These are phyloP conservation scores for Aspergillus cavernicola DNA, from an alignment of 495 filamentous ascomycete genomes.

Conservation along the genomic window DNA sequence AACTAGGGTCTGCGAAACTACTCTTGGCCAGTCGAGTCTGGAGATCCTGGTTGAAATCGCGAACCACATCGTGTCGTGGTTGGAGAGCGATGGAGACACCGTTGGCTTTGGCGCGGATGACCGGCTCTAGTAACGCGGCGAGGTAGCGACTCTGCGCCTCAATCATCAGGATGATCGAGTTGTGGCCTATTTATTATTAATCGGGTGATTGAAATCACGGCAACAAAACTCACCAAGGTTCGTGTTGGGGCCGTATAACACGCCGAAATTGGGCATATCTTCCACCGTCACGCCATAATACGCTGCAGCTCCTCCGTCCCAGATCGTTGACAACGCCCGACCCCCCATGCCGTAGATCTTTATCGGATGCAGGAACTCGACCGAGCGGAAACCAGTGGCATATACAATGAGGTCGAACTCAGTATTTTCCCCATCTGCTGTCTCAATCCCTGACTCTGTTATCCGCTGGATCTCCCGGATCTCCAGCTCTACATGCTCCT, in stretches of 20 bases:
- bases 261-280: conserved; percentile 53
- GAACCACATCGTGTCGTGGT: conserved; percentile 32
- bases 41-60: conserved; percentile 43
- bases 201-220: background rate
- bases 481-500: conserved; percentile 46
- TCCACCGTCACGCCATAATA: conserved; percentile 48
- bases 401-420: conserved; percentile 51
- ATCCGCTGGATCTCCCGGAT: conserved; percentile 42
- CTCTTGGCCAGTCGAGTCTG: conserved; percentile 38
- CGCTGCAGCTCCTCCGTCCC: conserved; percentile 43
- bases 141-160: conserved; percentile 55
- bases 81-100: conserved; percentile 36
- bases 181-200: conserved; percentile 37
- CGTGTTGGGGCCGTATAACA: conserved; percentile 57
- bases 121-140: conserved; percentile 38
- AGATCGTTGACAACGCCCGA: conserved; percentile 41
- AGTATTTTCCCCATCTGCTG: conserved; percentile 31
- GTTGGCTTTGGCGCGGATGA: conserved; percentile 33
- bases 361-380: conserved; percentile 55
- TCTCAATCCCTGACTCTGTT: conserved; percentile 40
- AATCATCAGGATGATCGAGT: conserved; percentile 57
- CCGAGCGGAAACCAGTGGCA: conserved; percentile 54
- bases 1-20: conserved; percentile 51
- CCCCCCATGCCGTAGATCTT: conserved; percentile 42
- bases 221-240: conserved; percentile 42